phyloP scores from a whole-genome alignment of 2,329 filamentous ascomycete species.

The Ceratocystis colombiana region DNA sequence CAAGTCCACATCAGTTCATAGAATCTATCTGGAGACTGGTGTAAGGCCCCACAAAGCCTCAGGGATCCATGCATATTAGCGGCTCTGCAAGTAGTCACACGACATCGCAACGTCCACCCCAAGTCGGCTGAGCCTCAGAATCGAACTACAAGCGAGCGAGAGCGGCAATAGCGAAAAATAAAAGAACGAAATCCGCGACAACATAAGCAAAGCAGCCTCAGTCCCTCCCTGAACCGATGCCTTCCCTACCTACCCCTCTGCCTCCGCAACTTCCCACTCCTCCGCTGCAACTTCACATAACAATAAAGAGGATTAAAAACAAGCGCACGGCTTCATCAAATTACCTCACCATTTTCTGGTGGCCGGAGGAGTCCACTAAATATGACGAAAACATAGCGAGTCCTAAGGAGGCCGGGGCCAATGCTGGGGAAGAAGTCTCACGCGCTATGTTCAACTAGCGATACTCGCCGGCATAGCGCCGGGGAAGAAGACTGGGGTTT shows the following conservation, averaged over 20 bases:
- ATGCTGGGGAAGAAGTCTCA: neutral
- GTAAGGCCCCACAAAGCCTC: neutral
- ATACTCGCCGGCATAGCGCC: constrained; percentile 8
- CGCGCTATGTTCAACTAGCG: neutral
- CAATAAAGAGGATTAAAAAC: neutral
- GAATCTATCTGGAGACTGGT: neutral
- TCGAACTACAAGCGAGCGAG: no score
- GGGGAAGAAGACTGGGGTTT: constrained; percentile 8
- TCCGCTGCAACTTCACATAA: neutral
- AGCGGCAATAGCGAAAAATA: no score
- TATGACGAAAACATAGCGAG: constrained; percentile 1
- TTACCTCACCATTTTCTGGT: neutral
- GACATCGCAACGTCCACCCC: no score
- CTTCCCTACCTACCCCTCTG: neutral
- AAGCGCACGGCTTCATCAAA: constrained; percentile 6
- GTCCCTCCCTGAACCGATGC: neutral
- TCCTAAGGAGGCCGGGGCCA: neutral
- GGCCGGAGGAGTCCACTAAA: neutral
- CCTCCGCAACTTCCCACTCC: neutral
- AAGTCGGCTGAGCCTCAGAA: no score
- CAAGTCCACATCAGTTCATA: neutral
- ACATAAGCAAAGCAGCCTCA: neutral
- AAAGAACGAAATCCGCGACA: no score
- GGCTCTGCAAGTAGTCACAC: no score
- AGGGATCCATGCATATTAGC: neutral